Evolutionary conservation across 805 yeast species (phyloP).

Genomic region (Candida orba): DNA sequence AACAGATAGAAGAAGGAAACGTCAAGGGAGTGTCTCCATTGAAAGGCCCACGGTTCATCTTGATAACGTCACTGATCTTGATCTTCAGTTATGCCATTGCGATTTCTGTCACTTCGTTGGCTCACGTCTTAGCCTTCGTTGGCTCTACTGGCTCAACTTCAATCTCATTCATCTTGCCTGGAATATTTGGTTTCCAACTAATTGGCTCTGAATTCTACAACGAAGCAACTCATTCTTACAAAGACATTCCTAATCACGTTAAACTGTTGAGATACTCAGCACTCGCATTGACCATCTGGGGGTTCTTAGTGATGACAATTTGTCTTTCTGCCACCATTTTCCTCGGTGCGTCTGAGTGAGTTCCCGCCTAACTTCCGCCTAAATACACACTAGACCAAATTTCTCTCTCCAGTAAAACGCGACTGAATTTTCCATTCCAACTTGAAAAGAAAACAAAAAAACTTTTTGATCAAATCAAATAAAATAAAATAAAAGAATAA

Average conservation of each 20-base stretch:
- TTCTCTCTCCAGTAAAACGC: no score
- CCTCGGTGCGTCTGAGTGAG: conserved; percentile 22
- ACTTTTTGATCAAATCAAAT: no score
- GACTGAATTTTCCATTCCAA: no score
- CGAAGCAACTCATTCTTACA: conserved; percentile 23
- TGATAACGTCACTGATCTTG: conserved; percentile 47
- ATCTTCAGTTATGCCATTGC: conserved; percentile 57
- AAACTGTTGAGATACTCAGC: conserved; percentile 29
- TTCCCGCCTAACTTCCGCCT: no score
- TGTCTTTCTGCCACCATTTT: conserved; percentile 35
- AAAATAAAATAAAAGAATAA: no score
- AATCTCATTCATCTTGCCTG: conserved; percentile 86
- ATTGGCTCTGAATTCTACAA: conserved; percentile 40
- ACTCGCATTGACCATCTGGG: conserved; percentile 39
- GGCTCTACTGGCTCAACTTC: conserved; percentile 94
- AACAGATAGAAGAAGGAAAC: conserved; percentile 26
- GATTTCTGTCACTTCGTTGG: conserved; percentile 61
- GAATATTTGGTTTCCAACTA: conserved; percentile 72
- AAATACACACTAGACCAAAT: no score
- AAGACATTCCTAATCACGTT: conserved; percentile 23
- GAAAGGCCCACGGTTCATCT: conserved; percentile 34
- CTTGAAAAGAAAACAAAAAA: no score
- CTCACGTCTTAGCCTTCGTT: conserved; percentile 75
- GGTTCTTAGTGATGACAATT: conserved; percentile 42
- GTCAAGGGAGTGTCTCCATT: conserved; percentile 19